phyloP scores from a whole-genome alignment of 2,329 filamentous ascomycete species.

The Sporothrix globosa region DNA sequence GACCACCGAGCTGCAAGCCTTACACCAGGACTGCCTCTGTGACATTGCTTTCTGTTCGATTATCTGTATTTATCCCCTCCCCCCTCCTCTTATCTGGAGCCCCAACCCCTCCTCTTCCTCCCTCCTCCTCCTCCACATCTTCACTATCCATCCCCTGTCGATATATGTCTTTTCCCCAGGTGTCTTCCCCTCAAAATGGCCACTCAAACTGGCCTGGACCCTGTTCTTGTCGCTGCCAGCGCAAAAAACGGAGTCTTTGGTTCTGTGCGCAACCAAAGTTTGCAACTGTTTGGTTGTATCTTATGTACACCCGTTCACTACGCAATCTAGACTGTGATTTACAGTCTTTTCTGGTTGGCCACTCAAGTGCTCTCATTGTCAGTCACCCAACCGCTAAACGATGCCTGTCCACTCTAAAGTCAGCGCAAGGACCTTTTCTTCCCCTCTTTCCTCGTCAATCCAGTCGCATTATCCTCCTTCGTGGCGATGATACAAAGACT shows the following conservation, averaged over 20 bases:
- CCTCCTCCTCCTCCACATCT: slow-evolving; percentile 11
- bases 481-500: slow-evolving; percentile 1
- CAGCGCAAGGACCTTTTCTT: not conserved
- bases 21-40: not conserved
- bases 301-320: not conserved
- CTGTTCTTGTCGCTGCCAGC: not conserved
- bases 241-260: slow-evolving; percentile 4
- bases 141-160: not conserved
- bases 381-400: not conserved
- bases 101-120: not conserved
- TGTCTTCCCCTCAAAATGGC: slow-evolving; percentile 15
- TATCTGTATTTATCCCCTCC: not conserved
- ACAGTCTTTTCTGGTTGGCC: too few species aligned
- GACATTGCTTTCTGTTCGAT: too few species aligned
- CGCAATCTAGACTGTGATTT: not conserved
- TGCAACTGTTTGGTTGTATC: slow-evolving; percentile 21
- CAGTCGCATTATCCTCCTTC: not conserved
- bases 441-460: not conserved
- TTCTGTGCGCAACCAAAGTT: slow-evolving; percentile 28
- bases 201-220: not conserved
- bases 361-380: too few species aligned
- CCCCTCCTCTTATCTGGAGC: too few species aligned
- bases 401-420: not conserved
- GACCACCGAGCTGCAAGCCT: not conserved
- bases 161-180: not conserved